phyloP scores from a whole-genome alignment of 768 basidiomycete species.

The Crassisporium funariophilum region DNA sequence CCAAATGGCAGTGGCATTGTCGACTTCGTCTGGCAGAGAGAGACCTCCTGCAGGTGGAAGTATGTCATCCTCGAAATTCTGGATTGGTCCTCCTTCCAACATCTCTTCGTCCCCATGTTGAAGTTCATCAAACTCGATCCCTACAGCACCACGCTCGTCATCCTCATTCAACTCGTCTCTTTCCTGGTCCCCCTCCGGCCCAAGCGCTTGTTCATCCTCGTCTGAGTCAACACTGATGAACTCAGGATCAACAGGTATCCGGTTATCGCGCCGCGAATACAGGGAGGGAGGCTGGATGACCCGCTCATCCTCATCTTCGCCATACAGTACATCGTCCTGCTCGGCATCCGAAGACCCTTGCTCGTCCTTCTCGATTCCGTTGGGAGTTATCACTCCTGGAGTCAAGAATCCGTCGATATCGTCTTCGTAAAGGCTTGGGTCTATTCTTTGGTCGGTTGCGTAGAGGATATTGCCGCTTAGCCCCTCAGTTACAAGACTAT shows the following conservation, averaged over 20 bases:
- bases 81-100: neutral
- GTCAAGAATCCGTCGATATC: conserved; percentile 29
- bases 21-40: conserved; percentile 13
- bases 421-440: conserved; percentile 18
- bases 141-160: neutral
- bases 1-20: conserved; percentile 1
- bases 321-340: neutral
- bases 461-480: too few relatives aligned
- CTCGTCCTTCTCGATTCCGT: conserved; percentile 1
- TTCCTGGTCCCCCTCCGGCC: neutral
- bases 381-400: conserved; percentile 25
- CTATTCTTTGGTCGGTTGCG: conserved; percentile 13
- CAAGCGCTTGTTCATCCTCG: conserved; percentile 10
- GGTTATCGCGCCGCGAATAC: neutral
- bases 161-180: neutral
- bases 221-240: conserved; percentile 25
- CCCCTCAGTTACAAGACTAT: too few relatives aligned
- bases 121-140: neutral
- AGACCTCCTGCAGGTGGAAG: neutral
- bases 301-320: neutral
- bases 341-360: too few relatives aligned
- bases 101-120: conserved; percentile 2
- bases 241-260: conserved; percentile 21
- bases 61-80: neutral
- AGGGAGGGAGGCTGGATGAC: conserved; percentile 1